Evolutionary conservation across 1,139 yeast species (phyloP), one percentile per base, ranked within the genome.

Genomic region (Debaryomycetaceae sp.): DNA sequence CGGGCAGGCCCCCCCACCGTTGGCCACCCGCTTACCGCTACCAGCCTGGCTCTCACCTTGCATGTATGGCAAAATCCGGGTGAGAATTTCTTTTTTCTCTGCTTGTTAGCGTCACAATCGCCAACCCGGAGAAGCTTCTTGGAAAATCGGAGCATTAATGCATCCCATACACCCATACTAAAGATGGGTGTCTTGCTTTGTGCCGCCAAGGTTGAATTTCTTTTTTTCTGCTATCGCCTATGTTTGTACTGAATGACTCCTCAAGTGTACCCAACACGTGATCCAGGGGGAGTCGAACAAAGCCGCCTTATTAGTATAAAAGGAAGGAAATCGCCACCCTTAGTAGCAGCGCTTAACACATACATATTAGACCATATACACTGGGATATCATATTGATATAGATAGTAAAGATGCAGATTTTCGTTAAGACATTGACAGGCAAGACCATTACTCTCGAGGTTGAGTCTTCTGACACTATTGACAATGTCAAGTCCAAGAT

Each of bases 381-480:
- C 20, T 17, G 20, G 24, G 24, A 7, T 36, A 36, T 3, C 17
- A 5, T 14, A n/a, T 22, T 37, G 24, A 9, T 24, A 23, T 11
- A 36, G 23, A 17, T n/a, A 35, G 13, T 24, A 34, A 23, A 11
- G n/a, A 91, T 91, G 98, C 97, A 91, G 81, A 90, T 91, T 80
- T 93, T 93, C 81, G 97, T 93, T 80, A 91, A 91, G 80, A 91
- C 98, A 78, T 81, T 91, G 70, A 90, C 98, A 60, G 98, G 98
- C 79, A 93, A 91, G 89, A 93, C 99, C 64, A 91, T 93, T 78
- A 91, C 98, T 83, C 84, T 91, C 63, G 98, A 93, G 81, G 98
- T 91, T 68, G 97, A 91, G 82, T 89, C 98, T 63, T 89, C 97
- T 65, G 98, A 91, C 87, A 89, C 98, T 64, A 90, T 93, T 75